Conservation (phyloP, 345 rosid species). For the Crucihimalaya himalaica region DNA sequence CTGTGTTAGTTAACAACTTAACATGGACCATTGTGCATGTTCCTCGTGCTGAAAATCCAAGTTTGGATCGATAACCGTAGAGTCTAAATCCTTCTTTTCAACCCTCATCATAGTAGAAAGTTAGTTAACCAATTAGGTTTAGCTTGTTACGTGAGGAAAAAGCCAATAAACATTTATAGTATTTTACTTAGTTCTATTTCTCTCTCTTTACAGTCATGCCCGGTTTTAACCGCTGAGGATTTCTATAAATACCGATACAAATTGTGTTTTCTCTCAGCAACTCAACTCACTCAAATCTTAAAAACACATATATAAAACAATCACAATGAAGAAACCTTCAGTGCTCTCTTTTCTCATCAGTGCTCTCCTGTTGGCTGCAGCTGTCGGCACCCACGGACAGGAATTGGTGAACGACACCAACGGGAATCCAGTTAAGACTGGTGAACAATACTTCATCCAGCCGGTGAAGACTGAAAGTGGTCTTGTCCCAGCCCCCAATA, state of each 20-base stretch:
- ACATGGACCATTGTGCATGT: background rate
- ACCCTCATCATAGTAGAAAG: too few species aligned
- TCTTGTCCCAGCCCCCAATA: background rate
- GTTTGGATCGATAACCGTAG: background rate
- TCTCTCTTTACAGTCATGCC: background rate
- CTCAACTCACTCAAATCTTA: background rate
- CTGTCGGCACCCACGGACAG: background rate
- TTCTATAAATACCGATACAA: background rate
- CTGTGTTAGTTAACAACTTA: too few species aligned
- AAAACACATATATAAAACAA: background rate
- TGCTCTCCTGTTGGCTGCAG: constrained; percentile 3
- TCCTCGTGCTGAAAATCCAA: constrained; percentile 19
- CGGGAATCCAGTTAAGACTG: background rate
- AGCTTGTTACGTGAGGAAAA: background rate
- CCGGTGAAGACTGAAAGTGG: background rate
- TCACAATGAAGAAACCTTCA: background rate
- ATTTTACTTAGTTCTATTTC: too few species aligned
- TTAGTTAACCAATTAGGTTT: background rate
- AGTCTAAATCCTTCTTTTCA: background rate
- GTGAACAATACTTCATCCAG: constrained; percentile 2
- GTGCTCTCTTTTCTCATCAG: background rate
- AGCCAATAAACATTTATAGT: background rate
- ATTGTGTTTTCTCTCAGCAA: background rate
- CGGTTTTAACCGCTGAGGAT: background rate
- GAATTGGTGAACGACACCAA: background rate